These are phyloP conservation scores for Diaporthe sp. DNA, from an alignment of 2,329 filamentous ascomycete species.

Conservation along the genomic window DNA sequence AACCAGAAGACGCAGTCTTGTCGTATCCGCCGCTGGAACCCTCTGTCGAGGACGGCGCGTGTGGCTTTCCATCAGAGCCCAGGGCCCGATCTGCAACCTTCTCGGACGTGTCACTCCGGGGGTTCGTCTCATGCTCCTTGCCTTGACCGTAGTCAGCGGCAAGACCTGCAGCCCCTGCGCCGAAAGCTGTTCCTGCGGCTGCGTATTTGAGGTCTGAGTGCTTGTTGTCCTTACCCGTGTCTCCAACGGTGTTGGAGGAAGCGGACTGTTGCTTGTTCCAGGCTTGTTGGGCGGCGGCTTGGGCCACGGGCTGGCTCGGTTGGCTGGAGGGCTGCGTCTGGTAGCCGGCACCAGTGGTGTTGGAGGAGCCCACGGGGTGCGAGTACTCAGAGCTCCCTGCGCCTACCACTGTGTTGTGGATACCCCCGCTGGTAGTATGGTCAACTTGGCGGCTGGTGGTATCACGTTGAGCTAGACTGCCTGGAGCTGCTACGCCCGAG, in stretches of 20 bases:
- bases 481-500: background rate
- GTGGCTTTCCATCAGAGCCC: conserved; percentile 32
- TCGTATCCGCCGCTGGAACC: background rate
- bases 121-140: conserved; percentile 30
- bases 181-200: conserved; percentile 1
- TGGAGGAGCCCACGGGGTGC: background rate
- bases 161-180: conserved; percentile 11
- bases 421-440: conserved; percentile 6
- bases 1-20: background rate
- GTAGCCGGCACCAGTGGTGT: background rate
- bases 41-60: background rate
- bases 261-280: conserved; percentile 20
- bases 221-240: background rate
- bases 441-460: background rate
- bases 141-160: conserved; percentile 36
- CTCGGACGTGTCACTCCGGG: conserved; percentile 17
- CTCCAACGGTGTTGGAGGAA: background rate
- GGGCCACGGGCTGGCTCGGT: conserved; percentile 6
- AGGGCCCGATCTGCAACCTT: conserved; percentile 28
- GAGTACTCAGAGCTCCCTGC: conserved; percentile 32
- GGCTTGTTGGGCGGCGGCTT: conserved; percentile 30
- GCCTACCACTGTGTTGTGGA: conserved; percentile 38
- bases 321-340: background rate
- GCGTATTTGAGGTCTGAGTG: background rate
- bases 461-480: background rate